A percentile compares a stretch with the other conserved stretches of the same genome.
Evolutionary conservation across 2,329 filamentous ascomycete species (phyloP).

Genomic region (Didymella exigua): DNA sequence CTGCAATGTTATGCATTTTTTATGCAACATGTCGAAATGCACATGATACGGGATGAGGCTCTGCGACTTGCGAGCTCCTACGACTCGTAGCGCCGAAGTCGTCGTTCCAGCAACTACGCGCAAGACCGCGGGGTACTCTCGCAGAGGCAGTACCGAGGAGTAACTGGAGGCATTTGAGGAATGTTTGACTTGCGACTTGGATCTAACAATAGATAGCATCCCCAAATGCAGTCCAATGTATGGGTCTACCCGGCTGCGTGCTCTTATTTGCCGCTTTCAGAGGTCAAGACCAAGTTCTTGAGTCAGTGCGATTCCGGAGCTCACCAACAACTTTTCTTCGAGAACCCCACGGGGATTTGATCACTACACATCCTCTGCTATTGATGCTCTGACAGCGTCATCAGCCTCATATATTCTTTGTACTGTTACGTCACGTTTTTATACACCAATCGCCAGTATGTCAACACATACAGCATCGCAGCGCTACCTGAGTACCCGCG

Average conservation of each 20-base stretch:
- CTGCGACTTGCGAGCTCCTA: background rate
- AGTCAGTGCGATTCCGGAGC: slow-evolving; percentile 39
- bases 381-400: slow-evolving; percentile 17
- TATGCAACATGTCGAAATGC: background rate
- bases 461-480: slow-evolving; percentile 60
- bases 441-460: slow-evolving; percentile 36
- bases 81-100: background rate
- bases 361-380: slow-evolving; percentile 18
- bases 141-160: background rate
- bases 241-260: background rate
- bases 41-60: background rate
- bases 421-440: background rate
- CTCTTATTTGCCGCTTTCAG: slow-evolving; percentile 11
- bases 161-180: background rate
- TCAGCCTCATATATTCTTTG: slow-evolving; percentile 8
- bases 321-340: slow-evolving; percentile 25
- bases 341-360: slow-evolving; percentile 29
- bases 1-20: background rate
- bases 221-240: background rate
- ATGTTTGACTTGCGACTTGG: background rate
- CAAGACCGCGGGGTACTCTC: background rate
- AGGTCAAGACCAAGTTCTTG: slow-evolving; percentile 22
- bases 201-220: background rate
- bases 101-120: background rate
- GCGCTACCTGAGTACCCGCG: slow-evolving; percentile 66